Conservation (phyloP, 352 stramenopile species). For the Phytophthora pistaciae region DNA sequence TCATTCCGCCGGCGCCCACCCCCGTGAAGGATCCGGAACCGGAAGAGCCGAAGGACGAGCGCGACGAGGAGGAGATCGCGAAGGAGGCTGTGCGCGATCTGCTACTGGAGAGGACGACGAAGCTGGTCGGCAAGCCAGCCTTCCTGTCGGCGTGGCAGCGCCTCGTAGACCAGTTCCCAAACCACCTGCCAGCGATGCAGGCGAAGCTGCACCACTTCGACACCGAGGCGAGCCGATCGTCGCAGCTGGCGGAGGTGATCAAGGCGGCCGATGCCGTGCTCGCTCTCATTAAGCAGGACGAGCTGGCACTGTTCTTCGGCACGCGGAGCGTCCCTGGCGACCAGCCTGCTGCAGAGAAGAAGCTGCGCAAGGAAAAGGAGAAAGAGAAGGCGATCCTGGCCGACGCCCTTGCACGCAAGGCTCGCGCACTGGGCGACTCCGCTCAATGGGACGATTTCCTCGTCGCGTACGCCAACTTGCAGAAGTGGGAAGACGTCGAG, state of each 20-base stretch:
- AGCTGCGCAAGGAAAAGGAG: slow-evolving; percentile 82
- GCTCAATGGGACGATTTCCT: slow-evolving; percentile 68
- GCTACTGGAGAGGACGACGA: slow-evolving; percentile 69
- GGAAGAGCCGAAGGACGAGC: slow-evolving; percentile 75
- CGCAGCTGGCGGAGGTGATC: slow-evolving; percentile 60
- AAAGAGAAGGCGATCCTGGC: slow-evolving; percentile 72
- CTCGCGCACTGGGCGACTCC: slow-evolving; percentile 73
- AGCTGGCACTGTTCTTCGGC: slow-evolving; percentile 80
- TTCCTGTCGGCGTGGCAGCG: slow-evolving; percentile 65
- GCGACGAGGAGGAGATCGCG: slow-evolving; percentile 67
- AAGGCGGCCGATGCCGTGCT: slow-evolving; percentile 68
- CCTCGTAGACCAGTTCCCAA: slow-evolving; percentile 63
- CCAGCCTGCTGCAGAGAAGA: slow-evolving; percentile 61
- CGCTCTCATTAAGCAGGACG: slow-evolving; percentile 64
- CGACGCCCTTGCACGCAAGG: slow-evolving; percentile 73
- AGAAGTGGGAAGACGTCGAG: slow-evolving; percentile 85
- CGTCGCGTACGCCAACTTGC: slow-evolving; percentile 53
- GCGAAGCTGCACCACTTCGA: slow-evolving; percentile 82
- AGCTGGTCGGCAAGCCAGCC: slow-evolving; percentile 72
- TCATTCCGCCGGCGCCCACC: slow-evolving; percentile 68
- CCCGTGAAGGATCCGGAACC: slow-evolving; percentile 70
- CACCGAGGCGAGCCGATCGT: slow-evolving; percentile 55
- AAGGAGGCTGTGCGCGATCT: slow-evolving; percentile 82
- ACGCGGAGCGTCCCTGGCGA: slow-evolving; percentile 66
- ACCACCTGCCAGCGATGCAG: slow-evolving; percentile 70